Evolutionary conservation across 2,329 filamentous ascomycete genomes (phyloP), one percentile per base, ranked within the genome.

Genomic region (Fusarium sp.): DNA sequence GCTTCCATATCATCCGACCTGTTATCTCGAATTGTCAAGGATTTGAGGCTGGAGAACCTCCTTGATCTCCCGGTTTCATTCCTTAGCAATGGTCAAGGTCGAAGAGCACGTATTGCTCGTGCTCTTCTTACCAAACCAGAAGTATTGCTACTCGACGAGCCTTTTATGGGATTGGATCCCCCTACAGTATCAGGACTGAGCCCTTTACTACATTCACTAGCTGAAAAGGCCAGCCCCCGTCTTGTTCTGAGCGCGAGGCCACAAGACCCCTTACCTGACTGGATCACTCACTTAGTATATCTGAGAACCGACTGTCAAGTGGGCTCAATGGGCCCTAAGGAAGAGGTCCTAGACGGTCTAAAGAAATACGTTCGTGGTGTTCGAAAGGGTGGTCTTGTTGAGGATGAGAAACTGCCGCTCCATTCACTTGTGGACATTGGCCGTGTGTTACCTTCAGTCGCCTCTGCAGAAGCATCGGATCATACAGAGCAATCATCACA

Each of bases 111-210:
- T 66, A 97, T 99, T 71, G 96, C 94, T 3, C 92, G 93, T 73
- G 94, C 94, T 0, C 81, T 99, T 52, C 84, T 98, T 62, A 89
- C 85, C 9, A 86, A 86, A 54, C 96, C 96, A 0, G 92, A 97
- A 78, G 86, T 97, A 13, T 77, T 99, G 65, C 84, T 98, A 54
- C 84, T 97, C 4, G 96, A 99, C 80, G 95, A 97, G 74, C 95
- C 96, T 2, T 98, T 98, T 76, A 97, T 98, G 92, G 95, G 96
- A 0, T 84, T 99, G 18, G 96, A 98, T 79, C 96, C 95, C 16
- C 90, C 90, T 8, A 97, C 94, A 0, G 87, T 93, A 14, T 84
- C 86, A 14, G 87, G 87, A 3, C 81, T 98, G 71, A 95, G 92
- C 42, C 84, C 86, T 1, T 83, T 98, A 48, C 82, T 98, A 23